phyloP scores from a whole-genome alignment of 2,329 filamentous ascomycete species.

The Parastagonospora avenae region DNA sequence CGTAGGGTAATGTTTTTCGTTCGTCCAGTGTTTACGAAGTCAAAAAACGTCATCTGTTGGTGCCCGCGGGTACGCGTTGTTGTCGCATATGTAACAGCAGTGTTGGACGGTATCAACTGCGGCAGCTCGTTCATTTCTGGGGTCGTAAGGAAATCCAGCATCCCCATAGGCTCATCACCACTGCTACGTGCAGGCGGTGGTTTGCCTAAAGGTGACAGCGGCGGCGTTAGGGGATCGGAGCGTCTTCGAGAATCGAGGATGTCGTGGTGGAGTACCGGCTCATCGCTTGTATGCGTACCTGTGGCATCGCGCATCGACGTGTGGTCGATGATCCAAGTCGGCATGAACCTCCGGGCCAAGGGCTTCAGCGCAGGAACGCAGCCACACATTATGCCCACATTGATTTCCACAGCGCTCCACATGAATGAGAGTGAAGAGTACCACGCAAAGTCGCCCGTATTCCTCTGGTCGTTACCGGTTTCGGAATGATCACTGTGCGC shows the following conservation, averaged over 20 bases:
- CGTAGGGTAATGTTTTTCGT: conserved; percentile 74
- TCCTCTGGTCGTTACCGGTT: conserved; percentile 41
- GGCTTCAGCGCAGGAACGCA: conserved; percentile 94
- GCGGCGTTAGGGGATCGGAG: conserved; percentile 26
- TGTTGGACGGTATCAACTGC: conserved; percentile 44
- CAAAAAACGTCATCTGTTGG: conserved; percentile 65
- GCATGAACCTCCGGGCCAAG: conserved; percentile 69
- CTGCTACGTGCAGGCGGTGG: conserved; percentile 25
- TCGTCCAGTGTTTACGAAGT: conserved; percentile 71
- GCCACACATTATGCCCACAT: conserved; percentile 85
- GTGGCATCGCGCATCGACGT: conserved; percentile 36
- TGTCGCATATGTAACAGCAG: conserved; percentile 34
- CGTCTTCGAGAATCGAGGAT: conserved; percentile 25
- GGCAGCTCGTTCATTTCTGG: conserved; percentile 50
- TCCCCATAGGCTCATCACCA: conserved; percentile 44
- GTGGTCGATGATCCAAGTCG: conserved; percentile 60
- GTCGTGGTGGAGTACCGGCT: conserved; percentile 30
- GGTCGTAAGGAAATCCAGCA: conserved; percentile 61
- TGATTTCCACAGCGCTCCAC: conserved; percentile 94
- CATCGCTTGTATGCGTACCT: conserved; percentile 36
- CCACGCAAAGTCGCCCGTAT: conserved; percentile 62
- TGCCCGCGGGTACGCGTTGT: conserved; percentile 27
- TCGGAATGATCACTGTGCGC: conserved; percentile 37
- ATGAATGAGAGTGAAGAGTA: conserved; percentile 85
- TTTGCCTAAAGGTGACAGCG: conserved; percentile 29